Base-by-base conservation (phyloP, 2,329 filamentous ascomycete genomes). In the Pyricularia grisea region DNA sequence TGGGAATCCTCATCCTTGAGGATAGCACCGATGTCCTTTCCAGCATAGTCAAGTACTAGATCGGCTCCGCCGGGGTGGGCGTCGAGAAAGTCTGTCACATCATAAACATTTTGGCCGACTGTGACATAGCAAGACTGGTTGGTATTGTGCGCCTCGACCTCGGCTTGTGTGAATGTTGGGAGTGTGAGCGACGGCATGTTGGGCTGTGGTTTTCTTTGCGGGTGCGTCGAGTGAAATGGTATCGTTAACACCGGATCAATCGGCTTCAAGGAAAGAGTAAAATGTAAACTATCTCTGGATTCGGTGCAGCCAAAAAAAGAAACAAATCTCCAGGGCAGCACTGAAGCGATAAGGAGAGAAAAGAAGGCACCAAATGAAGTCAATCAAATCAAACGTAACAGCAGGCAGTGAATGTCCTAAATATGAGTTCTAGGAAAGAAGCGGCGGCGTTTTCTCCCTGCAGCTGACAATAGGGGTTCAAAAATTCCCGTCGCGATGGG, bases 61-160 rank as follows among this genome's bases (percentile, higher is more conserved):
- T 97, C 92, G 74, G 88, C 88, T 70, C 95, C 95, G 73, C 95
- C 95, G 28, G 95, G 95, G 78, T 99, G 95, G 73, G 93, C 90
- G 68, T 93, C 88, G 71, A 97, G 80, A 76, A 99, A 99, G 69
- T 92, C 88, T 70, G 95, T 97, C 72, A 99, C 86, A 83, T 99
- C 94, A 85, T 93, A 99, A 74, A 99, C 94, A 74, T 94, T 96
- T 70, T 87, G 86, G 71, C 93, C 94, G 68, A 97, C 84, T 3
- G 92, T 95, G 74, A 99, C 94, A 83, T 94, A 99, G 83, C 94
- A 98, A 66, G 93, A 97, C 76, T 93, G 87, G 67, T 83, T 82
- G 65, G 87, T 90, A 78, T 92, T 94, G 80, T 97, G 93, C 74
- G 88, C 83, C 78, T 90, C 88, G 76, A 99, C 89, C 78, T 99